These are phyloP conservation scores for Ramichloridium luteum DNA, from an alignment of 2,329 filamentous ascomycete genomes.

Conservation along the genomic window DNA sequence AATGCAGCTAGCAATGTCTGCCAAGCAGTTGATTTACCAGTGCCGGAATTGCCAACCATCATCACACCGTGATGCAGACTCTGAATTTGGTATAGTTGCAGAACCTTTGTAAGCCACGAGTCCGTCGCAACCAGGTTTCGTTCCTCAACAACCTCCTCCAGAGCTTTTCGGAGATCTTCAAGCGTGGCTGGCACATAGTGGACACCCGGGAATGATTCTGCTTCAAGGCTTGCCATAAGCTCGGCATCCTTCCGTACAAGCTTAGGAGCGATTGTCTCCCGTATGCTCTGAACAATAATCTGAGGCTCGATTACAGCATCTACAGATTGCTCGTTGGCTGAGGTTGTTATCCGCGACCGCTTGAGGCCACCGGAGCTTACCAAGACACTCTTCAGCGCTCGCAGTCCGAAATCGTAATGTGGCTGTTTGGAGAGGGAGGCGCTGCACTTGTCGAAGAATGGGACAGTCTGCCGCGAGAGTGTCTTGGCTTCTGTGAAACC, in stretches of 20 bases:
- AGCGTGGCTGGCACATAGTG: slow-evolving; percentile 85
- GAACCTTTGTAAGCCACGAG: slow-evolving; percentile 91
- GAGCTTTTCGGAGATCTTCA: slow-evolving; percentile 64
- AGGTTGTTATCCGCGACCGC: slow-evolving; percentile 56
- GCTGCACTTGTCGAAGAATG: slow-evolving; percentile 91
- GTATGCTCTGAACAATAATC: slow-evolving; percentile 95
- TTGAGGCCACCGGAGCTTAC: slow-evolving; percentile 96
- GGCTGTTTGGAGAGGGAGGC: slow-evolving; percentile 81
- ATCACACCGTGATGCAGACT: slow-evolving; percentile 98
- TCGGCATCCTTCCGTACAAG: slow-evolving; percentile 86
- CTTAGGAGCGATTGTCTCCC: slow-evolving; percentile 96
- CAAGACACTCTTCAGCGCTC: slow-evolving; percentile 94
- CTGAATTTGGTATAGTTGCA: slow-evolving; percentile 97
- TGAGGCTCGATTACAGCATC: slow-evolving; percentile 77
- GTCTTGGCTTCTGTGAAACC: slow-evolving; percentile 94
- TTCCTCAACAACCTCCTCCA: slow-evolving; percentile 70
- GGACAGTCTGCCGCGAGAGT: slow-evolving; percentile 88
- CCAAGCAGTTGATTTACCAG: slow-evolving; percentile 94
- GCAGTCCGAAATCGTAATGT: slow-evolving; percentile 96
- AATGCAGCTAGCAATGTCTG: slow-evolving; percentile 81
- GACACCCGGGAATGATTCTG: slow-evolving; percentile 79
- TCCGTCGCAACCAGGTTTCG: slow-evolving; percentile 83
- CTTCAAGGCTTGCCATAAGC: slow-evolving; percentile 73
- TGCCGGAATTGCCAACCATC: slow-evolving; percentile 98
- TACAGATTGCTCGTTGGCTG: slow-evolving; percentile 39